These are phyloP conservation scores for Fusarium nygamai DNA, from an alignment of 2,329 filamentous ascomycete genomes.

Conservation along the genomic window DNA sequence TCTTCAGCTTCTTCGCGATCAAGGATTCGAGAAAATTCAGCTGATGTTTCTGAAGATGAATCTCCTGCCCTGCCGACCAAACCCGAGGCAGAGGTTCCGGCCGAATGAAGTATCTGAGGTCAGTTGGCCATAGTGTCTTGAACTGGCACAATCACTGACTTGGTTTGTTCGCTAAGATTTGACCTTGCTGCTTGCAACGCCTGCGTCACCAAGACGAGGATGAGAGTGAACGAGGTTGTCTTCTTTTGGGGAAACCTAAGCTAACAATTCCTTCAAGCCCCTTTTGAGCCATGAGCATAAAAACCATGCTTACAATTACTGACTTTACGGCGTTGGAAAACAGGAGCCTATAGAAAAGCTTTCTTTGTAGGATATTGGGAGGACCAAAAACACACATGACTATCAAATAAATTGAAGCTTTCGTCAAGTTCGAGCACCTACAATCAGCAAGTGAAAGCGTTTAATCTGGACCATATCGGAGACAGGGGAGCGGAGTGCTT, in stretches of 20 bases:
- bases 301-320: conserved; percentile 6
- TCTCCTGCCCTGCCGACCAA: conserved; percentile 34
- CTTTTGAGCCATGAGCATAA: not conserved
- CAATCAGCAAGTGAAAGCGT: not conserved
- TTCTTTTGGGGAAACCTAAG: conserved; percentile 20
- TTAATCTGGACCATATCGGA: not conserved
- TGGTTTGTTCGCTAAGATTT: not conserved
- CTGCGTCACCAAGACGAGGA: conserved; percentile 11
- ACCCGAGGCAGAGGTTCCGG: conserved; percentile 19
- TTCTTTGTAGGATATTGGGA: not conserved
- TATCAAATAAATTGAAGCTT: not conserved
- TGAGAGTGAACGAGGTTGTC: conserved; percentile 18
- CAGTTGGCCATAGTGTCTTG: conserved; percentile 18
- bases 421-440: not conserved
- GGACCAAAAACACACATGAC: not conserved
- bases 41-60: conserved; percentile 62
- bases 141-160: conserved; percentile 8
- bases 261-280: conserved; percentile 27
- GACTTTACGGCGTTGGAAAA: conserved; percentile 11
- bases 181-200: conserved; percentile 1
- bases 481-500: not conserved
- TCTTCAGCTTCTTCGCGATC: conserved; percentile 63
- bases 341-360: not conserved
- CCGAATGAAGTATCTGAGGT: conserved; percentile 38
- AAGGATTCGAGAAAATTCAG: conserved; percentile 61